Evolutionary conservation across 768 basidiomycete species (phyloP).

Genomic region (Mycena belliarum): DNA sequence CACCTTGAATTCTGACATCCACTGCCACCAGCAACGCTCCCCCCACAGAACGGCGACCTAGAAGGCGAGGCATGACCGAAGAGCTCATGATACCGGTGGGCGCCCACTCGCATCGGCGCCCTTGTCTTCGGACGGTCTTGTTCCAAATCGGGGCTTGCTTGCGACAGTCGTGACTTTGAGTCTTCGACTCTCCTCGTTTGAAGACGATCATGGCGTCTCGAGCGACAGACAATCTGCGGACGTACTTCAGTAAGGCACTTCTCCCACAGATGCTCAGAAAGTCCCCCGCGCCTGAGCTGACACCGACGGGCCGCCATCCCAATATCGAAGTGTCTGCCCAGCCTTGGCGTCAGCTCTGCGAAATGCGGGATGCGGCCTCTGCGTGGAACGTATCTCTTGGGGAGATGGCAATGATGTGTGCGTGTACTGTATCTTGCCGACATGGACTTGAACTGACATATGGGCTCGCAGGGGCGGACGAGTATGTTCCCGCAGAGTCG

Average conservation of each 20-base stretch:
- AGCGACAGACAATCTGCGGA: slow-evolving; percentile 6
- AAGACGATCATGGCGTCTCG: neutral
- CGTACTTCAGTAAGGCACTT: slow-evolving; percentile 1
- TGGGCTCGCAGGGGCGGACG: neutral
- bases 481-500: neutral
- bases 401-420: neutral
- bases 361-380: neutral
- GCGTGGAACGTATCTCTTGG: neutral
- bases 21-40: too few relatives aligned
- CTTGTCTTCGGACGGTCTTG: too few relatives aligned
- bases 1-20: too few relatives aligned
- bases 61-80: too few relatives aligned
- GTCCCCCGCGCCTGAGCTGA: neutral
- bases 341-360: slow-evolving; percentile 6
- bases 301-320: slow-evolving; percentile 1
- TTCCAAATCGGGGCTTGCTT: too few relatives aligned
- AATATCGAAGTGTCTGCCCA: neutral
- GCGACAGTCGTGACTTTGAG: too few relatives aligned
- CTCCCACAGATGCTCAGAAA: slow-evolving; percentile 5
- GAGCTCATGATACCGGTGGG: too few relatives aligned
- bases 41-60: too few relatives aligned
- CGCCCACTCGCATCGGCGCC: too few relatives aligned
- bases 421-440: neutral
- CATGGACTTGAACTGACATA: neutral
- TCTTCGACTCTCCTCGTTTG: neutral